These are phyloP conservation scores for Margaritispora aquatica DNA, from an alignment of 495 filamentous ascomycete species.

Conservation along the genomic window DNA sequence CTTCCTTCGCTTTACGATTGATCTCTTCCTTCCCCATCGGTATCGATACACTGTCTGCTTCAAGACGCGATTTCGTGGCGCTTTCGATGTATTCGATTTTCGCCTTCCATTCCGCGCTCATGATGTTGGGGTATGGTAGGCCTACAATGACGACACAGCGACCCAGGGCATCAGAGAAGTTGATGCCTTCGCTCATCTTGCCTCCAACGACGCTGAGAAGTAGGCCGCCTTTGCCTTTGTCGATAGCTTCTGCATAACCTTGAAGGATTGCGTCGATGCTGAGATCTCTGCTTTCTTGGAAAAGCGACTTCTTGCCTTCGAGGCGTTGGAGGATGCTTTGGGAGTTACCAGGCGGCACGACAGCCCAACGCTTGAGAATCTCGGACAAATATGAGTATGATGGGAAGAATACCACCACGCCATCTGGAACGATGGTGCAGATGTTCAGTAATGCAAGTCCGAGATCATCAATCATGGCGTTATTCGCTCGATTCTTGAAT, in stretches of 20 bases:
- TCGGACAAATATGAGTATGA: constrained; percentile 84
- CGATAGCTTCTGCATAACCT: constrained; percentile 65
- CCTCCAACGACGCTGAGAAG: constrained; percentile 94
- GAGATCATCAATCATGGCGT: constrained; percentile 67
- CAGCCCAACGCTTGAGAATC: constrained; percentile 64
- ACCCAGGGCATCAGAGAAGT: constrained; percentile 89
- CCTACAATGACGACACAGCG: constrained; percentile 86
- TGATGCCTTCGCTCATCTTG: constrained; percentile 94
- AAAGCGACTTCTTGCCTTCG: constrained; percentile 55
- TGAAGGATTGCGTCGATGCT: constrained; percentile 58
- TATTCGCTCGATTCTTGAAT: constrained; percentile 63
- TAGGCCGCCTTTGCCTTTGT: constrained; percentile 62
- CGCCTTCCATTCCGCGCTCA: constrained; percentile 86
- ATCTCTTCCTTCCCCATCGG: constrained; percentile 26
- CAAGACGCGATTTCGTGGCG: constrained; percentile 44
- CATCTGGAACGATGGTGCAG: constrained; percentile 72
- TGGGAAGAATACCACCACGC: constrained; percentile 94
- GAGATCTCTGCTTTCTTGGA: constrained; percentile 58
- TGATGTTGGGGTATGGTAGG: constrained; percentile 87
- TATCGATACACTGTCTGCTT: no score
- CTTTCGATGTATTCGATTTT: constrained; percentile 82
- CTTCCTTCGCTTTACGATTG: constrained; percentile 48
- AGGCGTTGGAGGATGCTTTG: constrained; percentile 48
- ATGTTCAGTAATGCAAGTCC: constrained; percentile 67
- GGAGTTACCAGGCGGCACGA: constrained; percentile 16